Evolutionary conservation across 495 filamentous ascomycete genomes (phyloP).

Genomic region (Schizothecium vesticola): DNA sequence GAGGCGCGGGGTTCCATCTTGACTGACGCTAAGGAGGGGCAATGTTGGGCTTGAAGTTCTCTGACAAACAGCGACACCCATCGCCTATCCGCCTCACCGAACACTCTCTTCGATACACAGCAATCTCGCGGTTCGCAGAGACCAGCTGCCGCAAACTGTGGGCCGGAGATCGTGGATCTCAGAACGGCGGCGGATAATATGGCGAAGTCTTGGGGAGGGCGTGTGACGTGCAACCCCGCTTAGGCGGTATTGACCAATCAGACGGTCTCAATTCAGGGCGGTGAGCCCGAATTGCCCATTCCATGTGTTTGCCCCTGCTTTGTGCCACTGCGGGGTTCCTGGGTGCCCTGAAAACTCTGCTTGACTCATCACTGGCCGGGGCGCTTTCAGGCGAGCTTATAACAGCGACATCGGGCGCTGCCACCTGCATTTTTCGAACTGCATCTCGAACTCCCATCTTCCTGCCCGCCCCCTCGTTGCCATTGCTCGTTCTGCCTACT

Average conservation of each 20-base stretch:
- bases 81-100: background rate
- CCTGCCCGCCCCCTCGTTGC: background rate
- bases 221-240: constrained; percentile 8
- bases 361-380: constrained; percentile 27
- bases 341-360: constrained; percentile 29
- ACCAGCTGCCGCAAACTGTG: background rate
- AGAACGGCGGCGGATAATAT: constrained; percentile 3
- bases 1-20: background rate
- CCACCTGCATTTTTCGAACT: constrained; percentile 7
- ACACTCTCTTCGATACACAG: background rate
- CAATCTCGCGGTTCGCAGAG: background rate
- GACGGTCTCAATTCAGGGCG: constrained; percentile 1
- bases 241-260: constrained; percentile 17
- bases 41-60: background rate
- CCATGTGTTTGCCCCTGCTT: constrained; percentile 6
- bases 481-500: background rate
- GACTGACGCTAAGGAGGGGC: background rate
- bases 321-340: constrained; percentile 33
- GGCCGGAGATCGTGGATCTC: constrained; percentile 4
- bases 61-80: background rate
- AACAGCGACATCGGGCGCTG: constrained; percentile 33
- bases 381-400: constrained; percentile 21
- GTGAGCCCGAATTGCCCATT: constrained; percentile 3
- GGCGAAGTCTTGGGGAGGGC: background rate
- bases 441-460: constrained; percentile 10